Evolutionary conservation across 768 basidiomycete genomes (phyloP).

Genomic region (Boletales sp.): DNA sequence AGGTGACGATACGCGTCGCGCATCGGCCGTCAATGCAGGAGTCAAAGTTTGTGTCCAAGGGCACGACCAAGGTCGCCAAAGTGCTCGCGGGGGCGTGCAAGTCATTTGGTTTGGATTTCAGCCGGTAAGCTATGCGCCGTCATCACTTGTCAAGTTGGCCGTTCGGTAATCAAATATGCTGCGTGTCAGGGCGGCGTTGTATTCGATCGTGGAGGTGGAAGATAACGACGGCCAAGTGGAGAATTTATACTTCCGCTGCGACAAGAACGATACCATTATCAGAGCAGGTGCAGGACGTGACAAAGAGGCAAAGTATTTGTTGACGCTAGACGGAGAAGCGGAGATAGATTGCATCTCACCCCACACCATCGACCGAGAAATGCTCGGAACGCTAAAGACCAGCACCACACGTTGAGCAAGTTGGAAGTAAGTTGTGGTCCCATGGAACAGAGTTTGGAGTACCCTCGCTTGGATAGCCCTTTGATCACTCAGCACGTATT

Average conservation of each 20-base stretch:
- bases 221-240: constrained; percentile 25
- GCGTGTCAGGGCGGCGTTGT: constrained; percentile 20
- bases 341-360: no score
- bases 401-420: no score
- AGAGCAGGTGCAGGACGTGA: constrained; percentile 25
- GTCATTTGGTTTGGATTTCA: constrained; percentile 24
- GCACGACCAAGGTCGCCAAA: constrained; percentile 29
- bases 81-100: constrained; percentile 27
- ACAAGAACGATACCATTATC: constrained; percentile 23
- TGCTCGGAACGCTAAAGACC: no score
- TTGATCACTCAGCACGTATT: no score
- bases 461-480: no score
- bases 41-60: constrained; percentile 30
- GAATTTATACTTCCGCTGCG: constrained; percentile 27
- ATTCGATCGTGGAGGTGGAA: constrained; percentile 21
- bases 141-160: not conserved
- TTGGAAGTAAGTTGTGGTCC: no score
- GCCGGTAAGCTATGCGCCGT: constrained; percentile 11
- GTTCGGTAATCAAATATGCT: not conserved
- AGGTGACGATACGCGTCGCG: constrained; percentile 29
- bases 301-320: constrained; percentile 21
- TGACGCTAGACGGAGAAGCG: constrained; percentile 20
- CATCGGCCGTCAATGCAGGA: constrained; percentile 28
- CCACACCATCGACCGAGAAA: no score
- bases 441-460: no score